A percentile compares a stretch with the other conserved stretches of the same genome.
Evolutionary conservation across 1,284 basidiomycete genomes (phyloP).

Genomic region (Ustilago esculenta): DNA sequence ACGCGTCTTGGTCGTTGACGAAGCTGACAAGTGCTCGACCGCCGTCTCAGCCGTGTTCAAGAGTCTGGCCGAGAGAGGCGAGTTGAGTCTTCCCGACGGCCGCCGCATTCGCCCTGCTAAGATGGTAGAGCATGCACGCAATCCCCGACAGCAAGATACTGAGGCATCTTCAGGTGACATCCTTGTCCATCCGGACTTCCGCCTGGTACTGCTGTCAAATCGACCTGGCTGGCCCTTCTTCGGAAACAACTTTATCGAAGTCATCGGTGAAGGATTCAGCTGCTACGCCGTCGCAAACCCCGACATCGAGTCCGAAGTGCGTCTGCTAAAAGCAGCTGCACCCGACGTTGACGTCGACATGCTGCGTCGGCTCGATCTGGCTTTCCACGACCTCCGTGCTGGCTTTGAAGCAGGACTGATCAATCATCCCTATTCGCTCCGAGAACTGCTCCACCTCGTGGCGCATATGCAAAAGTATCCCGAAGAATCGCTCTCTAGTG

Average conservation of each 20-base stretch:
- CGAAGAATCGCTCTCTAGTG: conserved; percentile 62
- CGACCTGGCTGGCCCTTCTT: conserved; percentile 67
- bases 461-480: conserved; percentile 67
- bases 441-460: conserved; percentile 67
- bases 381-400: conserved; percentile 66
- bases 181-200: conserved; percentile 65
- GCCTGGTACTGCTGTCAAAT: conserved; percentile 67
- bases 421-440: conserved; percentile 67
- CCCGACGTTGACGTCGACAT: conserved; percentile 56
- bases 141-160: no score
- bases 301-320: conserved; percentile 64
- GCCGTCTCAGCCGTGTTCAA: conserved; percentile 67
- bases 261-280: conserved; percentile 67
- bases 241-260: conserved; percentile 66
- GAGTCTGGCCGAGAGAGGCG: conserved; percentile 66
- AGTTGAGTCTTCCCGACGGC: conserved; percentile 67
- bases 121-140: conserved; percentile 6
- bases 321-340: conserved; percentile 64
- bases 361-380: conserved; percentile 62
- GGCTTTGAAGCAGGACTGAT: conserved; percentile 65
- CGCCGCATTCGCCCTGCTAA: conserved; percentile 56
- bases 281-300: conserved; percentile 67
- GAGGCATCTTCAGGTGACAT: no score
- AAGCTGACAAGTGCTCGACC: conserved; percentile 68
- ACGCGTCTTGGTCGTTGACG: conserved; percentile 67